Evolutionary conservation across 768 basidiomycete genomes (phyloP), one percentile per base, ranked within the genome.

Genomic region (Holtermanniella nyarrowii): DNA sequence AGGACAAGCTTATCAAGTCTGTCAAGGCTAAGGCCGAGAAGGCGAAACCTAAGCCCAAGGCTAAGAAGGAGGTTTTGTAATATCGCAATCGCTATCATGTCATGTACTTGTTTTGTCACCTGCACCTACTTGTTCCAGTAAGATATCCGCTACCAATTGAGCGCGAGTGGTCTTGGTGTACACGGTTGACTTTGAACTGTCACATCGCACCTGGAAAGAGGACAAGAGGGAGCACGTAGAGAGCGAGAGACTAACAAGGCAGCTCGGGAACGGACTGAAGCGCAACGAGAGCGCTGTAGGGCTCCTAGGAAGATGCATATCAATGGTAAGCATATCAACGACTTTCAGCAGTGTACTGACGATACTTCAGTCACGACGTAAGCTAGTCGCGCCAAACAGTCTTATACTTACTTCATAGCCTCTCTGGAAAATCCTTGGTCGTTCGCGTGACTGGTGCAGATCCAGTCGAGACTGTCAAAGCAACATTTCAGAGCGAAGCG

Each of bases 1-100:
- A 76, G 47, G 81, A 84, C 61, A 80, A 79, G 50, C 73, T 83
- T 21, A 80, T 83, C 59, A 80, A 81, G 63, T 74, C 76, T 43
- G 70, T 78, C 26, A 69, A 69, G 52, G 57, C 60, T 10, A 65
- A 66, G 37, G 51, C 55, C 3, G 59, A 49, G 13, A 62, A 58
- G 41, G 49, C 51, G 11, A 63, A 63, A 39, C 46, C 55, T 5
- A 23, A 23, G 27, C 31, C 27, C 37, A 59, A 54, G 40, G 49
- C 27, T 20, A 61, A 57, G 58, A 57, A 60, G 49, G 48, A 55
- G 53, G 48, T 16, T 37, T 16, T 37, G 31, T 37, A 16, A 37
- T 7, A 16, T 7, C 31, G 31, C 16, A n/a, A n/a, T n/a, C n/a
- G n/a, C n/a, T n/a, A n/a, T n/a, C n/a, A n/a, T n/a, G n/a, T n/a